A percentile compares a stretch with the other conserved stretches of the same genome.
phyloP scores from a whole-genome alignment of 2,329 filamentous ascomycete species.

The Thelonectria blattea region DNA sequence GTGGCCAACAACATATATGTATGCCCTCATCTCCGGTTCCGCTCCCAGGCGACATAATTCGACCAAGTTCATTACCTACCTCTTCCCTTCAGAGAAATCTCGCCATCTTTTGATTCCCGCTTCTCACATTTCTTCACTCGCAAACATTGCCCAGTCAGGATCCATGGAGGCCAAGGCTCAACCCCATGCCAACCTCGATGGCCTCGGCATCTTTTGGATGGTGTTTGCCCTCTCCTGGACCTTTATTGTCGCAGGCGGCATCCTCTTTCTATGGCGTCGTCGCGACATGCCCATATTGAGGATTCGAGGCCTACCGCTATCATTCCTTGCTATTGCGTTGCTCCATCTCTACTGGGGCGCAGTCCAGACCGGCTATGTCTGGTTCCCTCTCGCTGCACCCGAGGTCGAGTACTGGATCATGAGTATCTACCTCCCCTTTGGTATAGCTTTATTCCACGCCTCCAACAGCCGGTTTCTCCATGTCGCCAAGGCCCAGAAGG shows the following conservation, averaged over 20 bases:
- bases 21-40: background rate
- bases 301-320: conserved; percentile 49
- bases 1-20: background rate
- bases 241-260: conserved; percentile 45
- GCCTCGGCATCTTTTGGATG: conserved; percentile 47
- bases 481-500: conserved; percentile 58
- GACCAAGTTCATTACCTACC: background rate
- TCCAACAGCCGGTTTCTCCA: conserved; percentile 66
- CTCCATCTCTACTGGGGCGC: conserved; percentile 53
- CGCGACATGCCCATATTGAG: conserved; percentile 49
- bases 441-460: conserved; percentile 70
- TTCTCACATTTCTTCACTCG: background rate
- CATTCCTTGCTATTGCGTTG: conserved; percentile 47
- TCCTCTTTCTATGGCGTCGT: conserved; percentile 47
- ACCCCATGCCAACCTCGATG: background rate
- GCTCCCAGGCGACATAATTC: background rate
- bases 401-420: conserved; percentile 65
- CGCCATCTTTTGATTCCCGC: background rate
- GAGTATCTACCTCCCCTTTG: conserved; percentile 67
- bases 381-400: conserved; percentile 52
- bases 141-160: background rate
- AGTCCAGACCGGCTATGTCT: conserved; percentile 48
- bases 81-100: background rate
- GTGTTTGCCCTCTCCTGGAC: conserved; percentile 48
- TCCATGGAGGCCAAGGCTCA: background rate